Percentiles rank a stretch among this genome's conserved stretches.
Conservation (phyloP, 2,329 filamentous ascomycete species). For the Didymella arachidicola region DNA sequence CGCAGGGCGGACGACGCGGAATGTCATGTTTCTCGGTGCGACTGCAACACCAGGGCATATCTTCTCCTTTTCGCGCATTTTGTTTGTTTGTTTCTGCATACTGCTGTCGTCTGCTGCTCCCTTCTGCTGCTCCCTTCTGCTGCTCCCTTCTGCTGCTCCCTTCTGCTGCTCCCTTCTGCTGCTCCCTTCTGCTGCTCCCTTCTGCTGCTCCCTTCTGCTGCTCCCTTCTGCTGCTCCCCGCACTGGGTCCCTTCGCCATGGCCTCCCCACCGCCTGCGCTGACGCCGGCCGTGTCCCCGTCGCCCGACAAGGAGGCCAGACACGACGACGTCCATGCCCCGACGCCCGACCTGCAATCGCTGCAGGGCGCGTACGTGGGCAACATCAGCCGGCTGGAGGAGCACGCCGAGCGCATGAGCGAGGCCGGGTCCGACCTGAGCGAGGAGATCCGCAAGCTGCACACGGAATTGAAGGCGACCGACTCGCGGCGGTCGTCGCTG, state of each 20-base stretch:
- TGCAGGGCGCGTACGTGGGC: slow-evolving; percentile 67
- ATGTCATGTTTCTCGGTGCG: slow-evolving; percentile 9
- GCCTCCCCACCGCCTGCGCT: slow-evolving; percentile 19
- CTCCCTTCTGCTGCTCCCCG: too few species aligned
- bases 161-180: too few species aligned
- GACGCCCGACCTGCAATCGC: slow-evolving; percentile 67
- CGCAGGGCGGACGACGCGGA: slow-evolving; percentile 4
- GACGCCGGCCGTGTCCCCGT: not conserved
- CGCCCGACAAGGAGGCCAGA: slow-evolving; percentile 20
- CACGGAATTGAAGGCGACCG: slow-evolving; percentile 72
- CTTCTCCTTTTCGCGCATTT: slow-evolving; percentile 24
- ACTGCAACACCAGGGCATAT: slow-evolving; percentile 20
- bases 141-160: too few species aligned
- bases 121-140: too few species aligned
- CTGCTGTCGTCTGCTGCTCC: not conserved
- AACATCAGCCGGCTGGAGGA: slow-evolving; percentile 79
- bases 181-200: too few species aligned
- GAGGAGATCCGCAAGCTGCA: slow-evolving; percentile 79
- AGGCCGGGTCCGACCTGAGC: slow-evolving; percentile 75
- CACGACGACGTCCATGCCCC: slow-evolving; percentile 58
- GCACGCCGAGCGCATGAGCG: slow-evolving; percentile 76
- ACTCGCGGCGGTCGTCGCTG: slow-evolving; percentile 71
- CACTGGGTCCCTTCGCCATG: slow-evolving; percentile 22
- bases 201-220: too few species aligned
- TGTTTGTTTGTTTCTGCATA: not conserved